Base-by-base conservation (phyloP, 495 filamentous ascomycete genomes). In the Mycothermus thermophilus region DNA sequence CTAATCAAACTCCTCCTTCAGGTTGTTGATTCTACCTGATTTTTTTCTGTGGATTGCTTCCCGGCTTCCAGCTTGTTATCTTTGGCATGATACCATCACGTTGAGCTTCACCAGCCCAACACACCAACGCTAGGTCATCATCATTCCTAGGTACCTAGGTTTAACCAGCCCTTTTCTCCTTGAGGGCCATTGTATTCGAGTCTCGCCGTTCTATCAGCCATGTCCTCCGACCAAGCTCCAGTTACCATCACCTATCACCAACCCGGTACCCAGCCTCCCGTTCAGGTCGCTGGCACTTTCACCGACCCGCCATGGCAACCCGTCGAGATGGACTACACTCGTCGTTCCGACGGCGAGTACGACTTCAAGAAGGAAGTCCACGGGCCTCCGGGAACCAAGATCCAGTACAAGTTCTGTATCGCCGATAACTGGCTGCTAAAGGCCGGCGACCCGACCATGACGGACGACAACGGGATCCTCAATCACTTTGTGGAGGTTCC, bases 331-430 rank as follows among this genome's bases (percentile, higher is more conserved):
- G 48, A 62, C 14, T 59, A 57, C 32, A 59, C 54, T 6, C 42
- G 51, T 11, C 46, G 67, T 16, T 57, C 60, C 8, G 47, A 62
- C 22, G 60, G 59, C 2, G 59, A 60, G 23, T 49, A 64, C 39
- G 23, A 51, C 12, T 72, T 66, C 38, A 55, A 42, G 12, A 64
- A 69, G 24, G 60, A 67, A 15, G 46, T 76, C 19, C 47, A 57
- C 18, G 63, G 51, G 8, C 47, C 61, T 17, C 52, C 59, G 31
- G 66, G 58, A 14, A 56, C 59, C 13, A 53, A 69, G 38, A 71
- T 77, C 39, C 70, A 79, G 43, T 83, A 81, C 59, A 80, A 81
- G 50, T 80, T 83, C 46, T 65, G 76, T 15, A 51, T 80, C 32
- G 77, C 74, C 4, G 30, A 54, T 2, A 69, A 70, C 69, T 80